A percentile compares a stretch with the other conserved stretches of the same genome.
phyloP scores from a whole-genome alignment of 2,329 filamentous ascomycete species.

The Botryotinia convoluta region DNA sequence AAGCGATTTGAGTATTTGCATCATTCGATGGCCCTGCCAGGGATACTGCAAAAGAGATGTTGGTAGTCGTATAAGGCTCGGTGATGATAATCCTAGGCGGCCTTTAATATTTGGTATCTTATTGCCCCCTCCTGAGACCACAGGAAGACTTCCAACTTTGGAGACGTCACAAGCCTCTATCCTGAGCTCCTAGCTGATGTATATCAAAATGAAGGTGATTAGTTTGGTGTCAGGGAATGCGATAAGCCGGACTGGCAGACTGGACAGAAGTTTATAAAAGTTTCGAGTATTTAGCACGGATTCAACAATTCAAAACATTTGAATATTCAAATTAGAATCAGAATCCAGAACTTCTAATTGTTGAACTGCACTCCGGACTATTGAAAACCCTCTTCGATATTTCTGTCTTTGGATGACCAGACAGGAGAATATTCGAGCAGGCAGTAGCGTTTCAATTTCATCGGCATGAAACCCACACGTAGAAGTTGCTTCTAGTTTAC shows the following conservation, averaged over 20 bases:
- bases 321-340: neutral
- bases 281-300: neutral
- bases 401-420: too few relatives aligned
- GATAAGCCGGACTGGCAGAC: neutral
- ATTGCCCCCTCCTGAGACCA: accelerated
- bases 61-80: neutral
- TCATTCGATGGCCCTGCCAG: neutral
- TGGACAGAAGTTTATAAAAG: neutral
- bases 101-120: neutral
- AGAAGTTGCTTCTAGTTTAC: neutral
- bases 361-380: too few relatives aligned
- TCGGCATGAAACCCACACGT: too few relatives aligned
- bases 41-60: neutral
- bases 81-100: neutral
- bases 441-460: neutral
- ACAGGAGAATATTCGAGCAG: too few relatives aligned
- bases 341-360: accelerated
- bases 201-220: accelerated
- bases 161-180: neutral
- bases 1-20: neutral
- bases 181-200: accelerated
- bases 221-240: neutral
- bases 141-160: neutral
- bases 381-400: neutral
- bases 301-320: neutral